Evolutionary conservation across 345 rosid species (phyloP), one percentile per base, ranked within the genome.

Genomic region (Turnera subulata): DNA sequence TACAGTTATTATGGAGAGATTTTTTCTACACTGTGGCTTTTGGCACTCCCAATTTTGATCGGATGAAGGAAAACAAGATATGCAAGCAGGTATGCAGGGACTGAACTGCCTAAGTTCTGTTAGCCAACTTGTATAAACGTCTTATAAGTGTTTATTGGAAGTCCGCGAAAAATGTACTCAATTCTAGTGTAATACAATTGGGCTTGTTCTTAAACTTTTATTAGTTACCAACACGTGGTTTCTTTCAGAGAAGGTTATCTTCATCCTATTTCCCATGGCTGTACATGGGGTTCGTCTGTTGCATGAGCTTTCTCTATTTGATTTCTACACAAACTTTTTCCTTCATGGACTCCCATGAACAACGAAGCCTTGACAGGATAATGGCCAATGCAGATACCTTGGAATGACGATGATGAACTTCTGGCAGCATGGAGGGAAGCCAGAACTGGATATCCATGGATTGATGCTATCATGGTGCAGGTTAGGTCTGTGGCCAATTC

Each of bases 401-500:
- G 98, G 98, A 79, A 64, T 18, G 80, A 79, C 49, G 86, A 89
- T 50, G 80, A 79, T 51, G 80, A 75, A 50, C 73, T 88, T 60
- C 75, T 92, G 48, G 72, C 73, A 44, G 89, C 98, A 73, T 92
- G 98, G 98, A 86, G 93, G 61, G 96, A 84, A 18, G 91, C 89
- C 58, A 83, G 83, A 70, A 88, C 96, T 38, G 96, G 95, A 56
- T 88, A 80, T 58, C 98, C 98, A 63, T 92, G 98, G 98, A 92
- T 92, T 67, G 96, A 92, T 86, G 98, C 98, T 56, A 88, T 88
- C 58, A 88, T 92, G 98, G 77, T 84, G 67, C 96, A 92, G 96
- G 98, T 92, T 68, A 56, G 76, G 44, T 44, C 55, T 73, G 50
- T 58, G 66, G 54, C 22, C 40, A 61, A 18, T 39, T 48, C 73